Evolutionary conservation across 805 yeast species (phyloP), one percentile per base, ranked within the genome.

Genomic region (Candida sphagnicola): DNA sequence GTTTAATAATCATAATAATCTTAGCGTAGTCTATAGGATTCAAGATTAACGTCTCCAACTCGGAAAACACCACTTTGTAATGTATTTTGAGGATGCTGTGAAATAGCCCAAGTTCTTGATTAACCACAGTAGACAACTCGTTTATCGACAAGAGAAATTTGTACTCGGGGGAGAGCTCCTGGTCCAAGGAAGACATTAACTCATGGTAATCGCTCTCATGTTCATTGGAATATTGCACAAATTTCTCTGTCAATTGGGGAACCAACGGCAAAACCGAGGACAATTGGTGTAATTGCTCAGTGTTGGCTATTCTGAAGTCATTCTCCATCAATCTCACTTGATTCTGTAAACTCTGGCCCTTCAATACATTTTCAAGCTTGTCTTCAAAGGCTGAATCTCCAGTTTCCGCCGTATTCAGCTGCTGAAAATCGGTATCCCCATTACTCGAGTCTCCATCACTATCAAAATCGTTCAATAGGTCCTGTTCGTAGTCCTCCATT

Each of bases 41-140:
- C 8, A 78, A 64, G 1, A 86, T 70, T 28, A 89, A 61, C 0
- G 80, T 62, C 17, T 74, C 83, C 35, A 89, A 62, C 50, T 89
- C 96, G 0, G 85, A 80, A 59, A 87, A 88, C 13, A 81, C 74
- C 3, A 73, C 67, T 8, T 67, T 60, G 51, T 87, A 89, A 18
- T 70, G 67, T 0, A 70, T 53, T 34, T 69, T 74, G 26, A 83
- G 59, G 37, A 74, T 74, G 4, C 68, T 56, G 42, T 76, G 76
- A 8, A 83, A 51, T 2, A 65, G 42, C 0, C 58, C 46, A 4
- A 83, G 76, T 44, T 85, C 91, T 11, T 64, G 63, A 33, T 72
- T 70, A 2, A 85, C 67, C 5, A 77, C 71, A 8, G 72, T 70
- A 0, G 80, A 62, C n/a, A 75, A 49, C 31, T 70, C 76, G 55